Percentiles rank a stretch among this genome's conserved stretches.
These are phyloP conservation scores for Diaporthe eres DNA, from an alignment of 2,329 filamentous ascomycete species.

Conservation along the genomic window DNA sequence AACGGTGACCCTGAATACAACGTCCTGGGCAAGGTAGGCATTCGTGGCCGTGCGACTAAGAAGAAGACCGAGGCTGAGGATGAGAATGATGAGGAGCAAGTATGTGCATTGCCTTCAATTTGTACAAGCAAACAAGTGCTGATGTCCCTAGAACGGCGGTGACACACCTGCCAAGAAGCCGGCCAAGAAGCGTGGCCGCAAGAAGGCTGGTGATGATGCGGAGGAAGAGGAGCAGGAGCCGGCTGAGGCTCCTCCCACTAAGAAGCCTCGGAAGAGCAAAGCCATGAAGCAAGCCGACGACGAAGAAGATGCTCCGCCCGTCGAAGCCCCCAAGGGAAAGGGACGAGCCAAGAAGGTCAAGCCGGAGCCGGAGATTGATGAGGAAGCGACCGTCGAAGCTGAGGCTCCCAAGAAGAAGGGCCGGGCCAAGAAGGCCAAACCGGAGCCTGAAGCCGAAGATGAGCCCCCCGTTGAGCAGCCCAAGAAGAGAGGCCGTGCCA, in stretches of 20 bases:
- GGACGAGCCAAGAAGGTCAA: conserved; percentile 56
- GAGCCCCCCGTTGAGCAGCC: conserved; percentile 44
- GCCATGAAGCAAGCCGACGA: conserved; percentile 41
- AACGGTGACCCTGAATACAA: conserved; percentile 85
- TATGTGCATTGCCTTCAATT: conserved; percentile 26
- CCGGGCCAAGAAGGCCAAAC: conserved; percentile 48
- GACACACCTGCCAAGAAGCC: conserved; percentile 51
- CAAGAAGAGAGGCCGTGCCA: conserved; percentile 47
- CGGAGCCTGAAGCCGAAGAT: conserved; percentile 32
- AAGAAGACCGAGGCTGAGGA: conserved; percentile 53
- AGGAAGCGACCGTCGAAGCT: conserved; percentile 65
- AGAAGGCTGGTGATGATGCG: conserved; percentile 51
- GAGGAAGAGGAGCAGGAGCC: conserved; percentile 23
- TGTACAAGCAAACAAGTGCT: conserved; percentile 25
- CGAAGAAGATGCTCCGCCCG: conserved; percentile 15
- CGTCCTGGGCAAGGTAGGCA: conserved; percentile 75
- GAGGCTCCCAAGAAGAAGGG: conserved; percentile 59
- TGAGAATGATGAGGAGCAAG: conserved; percentile 46
- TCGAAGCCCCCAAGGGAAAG: conserved; percentile 41
- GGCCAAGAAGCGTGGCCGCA: conserved; percentile 53
- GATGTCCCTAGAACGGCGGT: conserved; percentile 43
- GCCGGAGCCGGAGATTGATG: conserved; percentile 21
- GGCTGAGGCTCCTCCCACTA: conserved; percentile 52
- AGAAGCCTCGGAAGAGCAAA: conserved; percentile 54
- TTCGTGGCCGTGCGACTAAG: conserved; percentile 62